Evolutionary conservation across 2,329 filamentous ascomycete genomes (phyloP).

Genomic region (Pyricularia grisea): DNA sequence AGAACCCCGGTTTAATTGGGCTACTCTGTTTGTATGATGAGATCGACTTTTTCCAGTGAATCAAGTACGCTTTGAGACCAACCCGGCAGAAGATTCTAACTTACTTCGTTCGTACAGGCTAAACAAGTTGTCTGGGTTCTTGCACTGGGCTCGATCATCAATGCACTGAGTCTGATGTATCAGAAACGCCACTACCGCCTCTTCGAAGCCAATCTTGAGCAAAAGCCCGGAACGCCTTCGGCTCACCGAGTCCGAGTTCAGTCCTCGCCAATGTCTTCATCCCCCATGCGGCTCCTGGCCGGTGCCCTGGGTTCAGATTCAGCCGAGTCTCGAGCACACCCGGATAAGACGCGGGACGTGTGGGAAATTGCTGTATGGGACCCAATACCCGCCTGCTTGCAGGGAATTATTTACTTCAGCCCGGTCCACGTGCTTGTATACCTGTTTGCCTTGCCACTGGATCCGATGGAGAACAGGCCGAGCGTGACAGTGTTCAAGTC

Average conservation of each 20-base stretch:
- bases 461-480: conserved; percentile 65
- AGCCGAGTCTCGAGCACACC: conserved; percentile 76
- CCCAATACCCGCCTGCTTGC: conserved; percentile 72
- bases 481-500: conserved; percentile 81
- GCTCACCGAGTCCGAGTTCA: conserved; percentile 83
- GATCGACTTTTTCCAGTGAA: not conserved
- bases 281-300: conserved; percentile 67
- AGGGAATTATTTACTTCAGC: conserved; percentile 83
- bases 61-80: not conserved
- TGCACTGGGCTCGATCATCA: conserved; percentile 55
- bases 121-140: conserved; percentile 64
- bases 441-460: conserved; percentile 75
- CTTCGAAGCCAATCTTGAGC: conserved; percentile 79
- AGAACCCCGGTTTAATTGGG: conserved; percentile 52
- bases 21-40: conserved; percentile 42
- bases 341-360: conserved; percentile 73
- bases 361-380: conserved; percentile 96
- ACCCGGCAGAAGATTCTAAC: not conserved
- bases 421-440: conserved; percentile 90
- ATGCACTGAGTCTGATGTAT: conserved; percentile 73
- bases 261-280: conserved; percentile 64
- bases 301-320: conserved; percentile 57
- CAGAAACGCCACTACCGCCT: conserved; percentile 81
- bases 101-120: conserved; percentile 35
- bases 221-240: conserved; percentile 67